These are phyloP conservation scores for Saccharomycopsis hybrid DNA, from an alignment of 1,139 yeast species.

Conservation along the genomic window DNA sequence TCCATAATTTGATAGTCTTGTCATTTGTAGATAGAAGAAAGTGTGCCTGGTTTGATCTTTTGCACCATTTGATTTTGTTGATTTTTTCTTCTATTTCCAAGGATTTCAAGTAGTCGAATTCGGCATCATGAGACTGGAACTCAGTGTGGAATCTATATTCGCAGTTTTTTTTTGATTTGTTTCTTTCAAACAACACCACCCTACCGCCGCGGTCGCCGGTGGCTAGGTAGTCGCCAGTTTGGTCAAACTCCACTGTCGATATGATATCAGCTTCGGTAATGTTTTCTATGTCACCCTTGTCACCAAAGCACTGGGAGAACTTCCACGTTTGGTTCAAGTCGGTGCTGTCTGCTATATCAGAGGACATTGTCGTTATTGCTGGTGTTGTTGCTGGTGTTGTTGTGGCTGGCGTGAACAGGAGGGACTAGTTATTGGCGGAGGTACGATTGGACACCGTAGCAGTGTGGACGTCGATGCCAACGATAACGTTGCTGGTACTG, in stretches of 20 bases:
- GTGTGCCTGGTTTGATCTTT: constrained; percentile 80
- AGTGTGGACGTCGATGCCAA: too few species aligned
- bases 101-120: constrained; percentile 92
- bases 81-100: constrained; percentile 97
- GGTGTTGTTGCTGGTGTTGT: too few species aligned
- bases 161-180: constrained; percentile 72
- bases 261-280: constrained; percentile 97
- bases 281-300: constrained; percentile 92
- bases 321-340: constrained; percentile 40
- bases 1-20: constrained; percentile 97
- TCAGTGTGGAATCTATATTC: constrained; percentile 96
- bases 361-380: too few species aligned
- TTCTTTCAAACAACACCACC: constrained; percentile 91
- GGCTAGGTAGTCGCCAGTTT: constrained; percentile 89
- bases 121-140: constrained; percentile 98
- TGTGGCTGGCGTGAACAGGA: too few species aligned
- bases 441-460: too few species aligned
- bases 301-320: constrained; percentile 93
- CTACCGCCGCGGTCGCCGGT: constrained; percentile 99
- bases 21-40: constrained; percentile 89
- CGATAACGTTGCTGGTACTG: too few species aligned
- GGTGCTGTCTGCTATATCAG: constrained; percentile 16
- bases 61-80: constrained; percentile 95
- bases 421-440: too few species aligned
- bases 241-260: constrained; percentile 94